Conservation (phyloP, 768 basidiomycete species). For the Porphyrellus cyaneotinctus region DNA sequence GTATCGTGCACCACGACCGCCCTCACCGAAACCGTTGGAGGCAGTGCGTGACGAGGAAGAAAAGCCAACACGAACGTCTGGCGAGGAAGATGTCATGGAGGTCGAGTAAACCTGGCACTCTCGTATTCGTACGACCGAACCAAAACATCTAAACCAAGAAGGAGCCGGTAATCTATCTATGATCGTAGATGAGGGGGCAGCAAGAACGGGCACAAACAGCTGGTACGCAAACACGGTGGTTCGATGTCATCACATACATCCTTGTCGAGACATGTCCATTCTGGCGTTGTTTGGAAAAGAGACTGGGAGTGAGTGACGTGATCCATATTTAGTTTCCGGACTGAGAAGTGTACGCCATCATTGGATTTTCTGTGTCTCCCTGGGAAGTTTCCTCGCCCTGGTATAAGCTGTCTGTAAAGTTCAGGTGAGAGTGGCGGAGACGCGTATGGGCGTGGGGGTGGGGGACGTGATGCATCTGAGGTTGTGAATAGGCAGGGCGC, state of each 20-base stretch:
- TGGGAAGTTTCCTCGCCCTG: constrained; percentile 27
- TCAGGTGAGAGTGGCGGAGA: constrained; percentile 58
- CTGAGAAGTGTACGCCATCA: constrained; percentile 45
- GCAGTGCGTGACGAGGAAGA: constrained; percentile 1
- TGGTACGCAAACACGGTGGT: constrained; percentile 17
- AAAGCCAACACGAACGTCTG: neutral
- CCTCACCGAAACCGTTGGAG: constrained; percentile 10
- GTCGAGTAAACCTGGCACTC: constrained; percentile 33
- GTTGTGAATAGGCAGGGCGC: constrained; percentile 52
- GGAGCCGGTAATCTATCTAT: constrained; percentile 30
- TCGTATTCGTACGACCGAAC: constrained; percentile 16
- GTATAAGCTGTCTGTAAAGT: constrained; percentile 40
- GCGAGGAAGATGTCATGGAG: constrained; percentile 50
- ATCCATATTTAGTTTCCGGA: constrained; percentile 22
- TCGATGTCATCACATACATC: constrained; percentile 4
- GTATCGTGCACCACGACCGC: constrained; percentile 40
- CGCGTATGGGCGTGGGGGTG: constrained; percentile 77
- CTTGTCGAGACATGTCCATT: constrained; percentile 5
- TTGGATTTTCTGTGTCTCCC: constrained; percentile 37
- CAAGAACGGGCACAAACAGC: constrained; percentile 20
- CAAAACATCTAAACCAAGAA: constrained; percentile 25
- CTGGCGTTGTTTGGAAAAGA: neutral
- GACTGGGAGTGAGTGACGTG: neutral
- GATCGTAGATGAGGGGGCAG: constrained; percentile 5
- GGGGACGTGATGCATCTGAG: constrained; percentile 76